Percentiles rank a stretch among this genome's conserved stretches.
Conservation (phyloP, 2,329 filamentous ascomycete genomes). For the Aureobasidium uvarum region DNA sequence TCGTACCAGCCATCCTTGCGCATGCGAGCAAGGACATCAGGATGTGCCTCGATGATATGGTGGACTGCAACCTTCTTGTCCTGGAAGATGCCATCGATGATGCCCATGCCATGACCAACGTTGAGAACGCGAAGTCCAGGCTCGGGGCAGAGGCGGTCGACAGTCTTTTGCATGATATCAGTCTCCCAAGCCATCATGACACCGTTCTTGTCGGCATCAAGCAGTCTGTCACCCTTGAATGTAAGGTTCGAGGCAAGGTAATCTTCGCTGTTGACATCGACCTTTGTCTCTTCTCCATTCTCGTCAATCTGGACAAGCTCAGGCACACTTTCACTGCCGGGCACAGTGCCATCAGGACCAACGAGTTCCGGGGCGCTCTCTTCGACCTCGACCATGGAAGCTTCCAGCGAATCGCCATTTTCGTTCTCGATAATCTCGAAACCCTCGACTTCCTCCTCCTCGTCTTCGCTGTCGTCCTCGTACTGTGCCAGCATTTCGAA, state of each 20-base stretch:
- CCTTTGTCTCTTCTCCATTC: slow-evolving; percentile 31
- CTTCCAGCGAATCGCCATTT: slow-evolving; percentile 11
- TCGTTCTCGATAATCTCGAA: slow-evolving; percentile 25
- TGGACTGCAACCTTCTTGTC: slow-evolving; percentile 46
- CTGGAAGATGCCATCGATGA: slow-evolving; percentile 51
- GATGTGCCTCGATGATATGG: slow-evolving; percentile 55
- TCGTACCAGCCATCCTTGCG: slow-evolving; percentile 49
- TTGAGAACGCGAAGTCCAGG: slow-evolving; percentile 49
- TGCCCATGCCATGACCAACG: slow-evolving; percentile 53
- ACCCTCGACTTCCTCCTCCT: slow-evolving; percentile 29
- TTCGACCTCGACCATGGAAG: slow-evolving; percentile 26
- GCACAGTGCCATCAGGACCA: slow-evolving; percentile 30
- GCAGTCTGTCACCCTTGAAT: slow-evolving; percentile 49
- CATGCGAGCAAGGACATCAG: slow-evolving; percentile 48
- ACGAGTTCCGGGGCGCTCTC: slow-evolving; percentile 28
- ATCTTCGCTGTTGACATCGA: slow-evolving; percentile 46
- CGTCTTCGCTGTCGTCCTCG: slow-evolving; percentile 51
- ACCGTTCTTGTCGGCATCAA: slow-evolving; percentile 51
- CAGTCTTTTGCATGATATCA: slow-evolving; percentile 49
- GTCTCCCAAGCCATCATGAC: slow-evolving; percentile 57
- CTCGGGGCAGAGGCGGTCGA: slow-evolving; percentile 43
- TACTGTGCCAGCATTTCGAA: slow-evolving; percentile 70
- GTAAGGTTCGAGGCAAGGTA: slow-evolving; percentile 51
- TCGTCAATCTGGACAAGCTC: slow-evolving; percentile 34
- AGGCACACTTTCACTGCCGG: slow-evolving; percentile 30